Evolutionary conservation across 2,329 filamentous ascomycete species (phyloP), one percentile per base, ranked within the genome.

Genomic region (Pyrenophora tritici-repentis): DNA sequence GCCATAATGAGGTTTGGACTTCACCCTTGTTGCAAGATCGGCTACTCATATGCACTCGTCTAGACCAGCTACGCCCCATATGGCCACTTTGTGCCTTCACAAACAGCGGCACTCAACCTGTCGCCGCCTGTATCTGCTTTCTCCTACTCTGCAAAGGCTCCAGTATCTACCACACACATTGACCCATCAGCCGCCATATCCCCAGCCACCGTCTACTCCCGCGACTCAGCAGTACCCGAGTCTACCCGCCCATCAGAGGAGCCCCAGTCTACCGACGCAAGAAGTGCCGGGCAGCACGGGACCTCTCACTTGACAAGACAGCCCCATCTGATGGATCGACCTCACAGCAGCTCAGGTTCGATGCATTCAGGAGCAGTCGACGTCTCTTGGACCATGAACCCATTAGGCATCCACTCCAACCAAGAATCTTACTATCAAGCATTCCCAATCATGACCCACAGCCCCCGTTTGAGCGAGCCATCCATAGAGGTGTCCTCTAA

Each of bases 301-400:
- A 53, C 55, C 6, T 46, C 48, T 26, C 53, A 47, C 3, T 38
- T 57, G 10, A 56, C 53, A 26, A 42, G 39, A 22, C 57, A 50
- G 8, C 47, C 56, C 3, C 54, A 56, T 35, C 49, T 58, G 4
- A 50, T 55, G 24, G 59, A 66, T 31, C 62, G 75, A 9, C 72
- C 76, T 31, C 70, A 71, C 44, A 78, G 76, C 56, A 77, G 73
- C 52, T 76, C 76, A n/a, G 75, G 73, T 47, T 72, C 71, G 1
- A 73, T 78, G 42, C 73, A 73, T 24, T 73, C 76, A 2, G 69
- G 65, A 9, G 59, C 62, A 13, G 47, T 65, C 24, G 73, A 76
- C 6, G 61, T 65, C 9, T 53, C 67, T 6, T 79, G 77, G 77
- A 64, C 71, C 3, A 62, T 72, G 61, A 66, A 72, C 42, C 70